Evolutionary conservation across 441 rosid species (phyloP).

Genomic region (Hura crepitans): DNA sequence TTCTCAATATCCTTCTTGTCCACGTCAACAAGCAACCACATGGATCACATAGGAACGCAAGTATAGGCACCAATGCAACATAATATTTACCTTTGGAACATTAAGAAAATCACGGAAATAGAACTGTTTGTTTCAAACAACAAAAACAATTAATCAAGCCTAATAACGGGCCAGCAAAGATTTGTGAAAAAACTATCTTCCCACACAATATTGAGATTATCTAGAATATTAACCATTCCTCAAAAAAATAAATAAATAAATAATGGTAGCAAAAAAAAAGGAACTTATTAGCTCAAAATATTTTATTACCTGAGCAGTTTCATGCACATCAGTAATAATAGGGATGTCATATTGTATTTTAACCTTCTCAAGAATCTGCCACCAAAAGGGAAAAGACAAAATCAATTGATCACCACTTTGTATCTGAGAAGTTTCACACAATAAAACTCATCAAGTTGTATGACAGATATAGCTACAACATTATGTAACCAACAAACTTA

Average conservation of each 20-base stretch:
- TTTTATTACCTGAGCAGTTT: constrained; percentile 55
- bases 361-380: constrained; percentile 88
- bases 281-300: constrained; percentile 16
- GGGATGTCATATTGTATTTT: constrained; percentile 72
- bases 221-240: not conserved
- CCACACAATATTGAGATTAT: not conserved
- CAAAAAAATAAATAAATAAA: not conserved
- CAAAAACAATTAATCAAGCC: not conserved
- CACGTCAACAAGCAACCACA: not conserved
- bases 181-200: not conserved
- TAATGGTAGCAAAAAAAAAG: not conserved
- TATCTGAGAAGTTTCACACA: not conserved
- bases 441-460: not conserved
- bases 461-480: not conserved
- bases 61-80: not conserved
- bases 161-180: not conserved
- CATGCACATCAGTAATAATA: constrained; percentile 85
- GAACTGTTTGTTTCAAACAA: not conserved
- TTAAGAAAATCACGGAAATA: too few species aligned
- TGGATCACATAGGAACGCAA: not conserved
- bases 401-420: not conserved
- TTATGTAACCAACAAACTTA: not conserved
- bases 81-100: not conserved
- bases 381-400: constrained; percentile 10
- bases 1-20: not conserved